A percentile compares a stretch with the other conserved stretches of the same genome.
Evolutionary conservation across 345 rosid species (phyloP).

Genomic region (Populus davidiana): DNA sequence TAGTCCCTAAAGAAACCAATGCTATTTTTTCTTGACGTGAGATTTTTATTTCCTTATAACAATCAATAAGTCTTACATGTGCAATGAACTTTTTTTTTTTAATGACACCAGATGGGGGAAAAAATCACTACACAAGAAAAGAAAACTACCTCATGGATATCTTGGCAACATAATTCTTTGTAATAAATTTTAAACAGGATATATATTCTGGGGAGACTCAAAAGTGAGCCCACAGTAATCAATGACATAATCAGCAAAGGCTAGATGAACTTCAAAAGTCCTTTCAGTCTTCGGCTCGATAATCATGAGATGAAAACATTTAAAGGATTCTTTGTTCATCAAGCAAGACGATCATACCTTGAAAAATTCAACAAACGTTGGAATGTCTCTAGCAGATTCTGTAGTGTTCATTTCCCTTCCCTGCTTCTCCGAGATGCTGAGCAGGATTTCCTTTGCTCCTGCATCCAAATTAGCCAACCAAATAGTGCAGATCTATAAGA

Average conservation of each 20-base stretch:
- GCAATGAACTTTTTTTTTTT: not conserved
- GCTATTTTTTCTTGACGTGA: not conserved
- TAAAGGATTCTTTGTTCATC: not conserved
- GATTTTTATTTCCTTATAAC: not conserved
- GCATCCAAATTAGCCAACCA: conserved; percentile 23
- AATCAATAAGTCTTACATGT: not conserved
- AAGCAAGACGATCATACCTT: conserved; percentile 43
- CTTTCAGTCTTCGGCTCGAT: not conserved
- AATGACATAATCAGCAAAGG: not conserved
- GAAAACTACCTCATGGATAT: too few species aligned
- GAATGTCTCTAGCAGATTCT: conserved; percentile 79
- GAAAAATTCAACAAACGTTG: conserved; percentile 62
- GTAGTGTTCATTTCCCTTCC: conserved; percentile 75
- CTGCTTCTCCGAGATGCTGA: conserved; percentile 78
- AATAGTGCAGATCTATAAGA: conserved; percentile 9
- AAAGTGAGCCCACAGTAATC: not conserved
- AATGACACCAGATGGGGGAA: not conserved
- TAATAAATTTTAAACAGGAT: too few species aligned
- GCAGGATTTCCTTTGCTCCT: conserved; percentile 85
- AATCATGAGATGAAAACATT: not conserved
- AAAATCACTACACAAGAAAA: too few species aligned
- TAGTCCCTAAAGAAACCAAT: not conserved
- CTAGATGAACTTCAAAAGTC: not conserved
- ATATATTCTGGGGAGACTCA: too few species aligned
- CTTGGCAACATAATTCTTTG: too few species aligned